Conservation (phyloP, 306 rosid genomes). For the Potentilla sterilis region DNA sequence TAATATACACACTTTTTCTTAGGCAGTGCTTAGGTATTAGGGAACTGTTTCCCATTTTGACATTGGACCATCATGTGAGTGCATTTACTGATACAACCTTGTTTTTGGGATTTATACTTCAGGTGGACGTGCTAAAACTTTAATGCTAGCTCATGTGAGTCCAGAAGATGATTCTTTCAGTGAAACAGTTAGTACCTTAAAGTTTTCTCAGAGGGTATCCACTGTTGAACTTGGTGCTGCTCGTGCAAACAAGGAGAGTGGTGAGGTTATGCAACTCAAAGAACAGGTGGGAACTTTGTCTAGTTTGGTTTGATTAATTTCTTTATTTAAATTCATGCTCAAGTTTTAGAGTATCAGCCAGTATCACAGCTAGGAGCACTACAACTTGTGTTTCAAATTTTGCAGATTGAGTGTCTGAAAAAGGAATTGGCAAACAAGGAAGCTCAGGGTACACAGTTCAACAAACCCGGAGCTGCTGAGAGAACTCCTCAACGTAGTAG, state of each 20-base stretch:
- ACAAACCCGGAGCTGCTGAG: conserved; percentile 37
- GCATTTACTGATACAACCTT: conserved; percentile 9
- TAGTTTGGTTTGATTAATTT: neutral
- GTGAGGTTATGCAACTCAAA: conserved; percentile 76
- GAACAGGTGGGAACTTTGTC: conserved; percentile 55
- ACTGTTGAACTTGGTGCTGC: conserved; percentile 89
- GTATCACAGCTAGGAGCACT: too few species aligned
- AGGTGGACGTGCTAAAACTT: conserved; percentile 96
- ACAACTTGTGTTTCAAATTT: conserved; percentile 9
- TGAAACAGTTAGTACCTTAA: conserved; percentile 81
- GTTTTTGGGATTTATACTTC: conserved; percentile 25
- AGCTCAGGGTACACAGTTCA: conserved; percentile 32
- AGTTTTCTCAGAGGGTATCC: conserved; percentile 92
- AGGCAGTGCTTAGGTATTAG: neutral
- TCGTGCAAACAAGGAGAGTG: conserved; percentile 66
- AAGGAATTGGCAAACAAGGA: conserved; percentile 68
- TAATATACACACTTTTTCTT: neutral
- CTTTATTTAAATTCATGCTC: neutral
- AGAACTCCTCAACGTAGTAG: conserved; percentile 61
- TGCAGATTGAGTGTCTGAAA: conserved; percentile 76
- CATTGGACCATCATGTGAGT: neutral
- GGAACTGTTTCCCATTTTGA: neutral
- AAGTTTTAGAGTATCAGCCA: neutral
- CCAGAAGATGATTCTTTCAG: conserved; percentile 85
- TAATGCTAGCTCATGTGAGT: conserved; percentile 96